Conservation (phyloP, 2,329 filamentous ascomycete genomes). For the Sarocladium kiliense region DNA sequence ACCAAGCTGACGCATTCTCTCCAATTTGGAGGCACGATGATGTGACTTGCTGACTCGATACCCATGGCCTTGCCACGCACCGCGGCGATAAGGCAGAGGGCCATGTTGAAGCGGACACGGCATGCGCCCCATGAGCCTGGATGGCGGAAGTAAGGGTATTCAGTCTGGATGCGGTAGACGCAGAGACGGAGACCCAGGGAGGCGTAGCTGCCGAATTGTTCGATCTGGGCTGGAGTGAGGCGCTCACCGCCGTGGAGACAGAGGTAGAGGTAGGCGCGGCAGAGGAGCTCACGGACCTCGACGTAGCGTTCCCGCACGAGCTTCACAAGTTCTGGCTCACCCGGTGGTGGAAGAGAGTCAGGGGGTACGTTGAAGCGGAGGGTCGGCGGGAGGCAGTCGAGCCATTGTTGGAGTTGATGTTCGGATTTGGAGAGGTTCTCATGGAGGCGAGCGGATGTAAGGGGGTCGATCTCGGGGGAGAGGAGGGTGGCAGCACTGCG, state of each 20-base stretch:
- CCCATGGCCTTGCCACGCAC: slow-evolving; percentile 12
- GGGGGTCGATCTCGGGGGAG: slow-evolving; percentile 69
- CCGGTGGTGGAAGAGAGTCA: slow-evolving; percentile 11
- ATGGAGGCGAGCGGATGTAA: slow-evolving; percentile 47
- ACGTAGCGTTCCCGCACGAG: slow-evolving; percentile 15
- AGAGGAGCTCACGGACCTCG: slow-evolving; percentile 14
- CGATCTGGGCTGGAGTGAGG: slow-evolving; percentile 12
- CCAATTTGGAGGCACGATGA: slow-evolving; percentile 13
- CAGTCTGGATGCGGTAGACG: slow-evolving; percentile 14
- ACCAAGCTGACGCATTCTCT: slow-evolving; percentile 13
- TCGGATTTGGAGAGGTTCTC: slow-evolving; percentile 63
- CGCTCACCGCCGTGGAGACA: slow-evolving; percentile 13
- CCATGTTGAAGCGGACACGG: slow-evolving; percentile 14
- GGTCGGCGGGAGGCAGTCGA: slow-evolving; percentile 64
- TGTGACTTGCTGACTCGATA: slow-evolving; percentile 9
- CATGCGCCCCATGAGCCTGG: slow-evolving; percentile 15
- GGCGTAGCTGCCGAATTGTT: slow-evolving; percentile 12
- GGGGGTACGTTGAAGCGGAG: slow-evolving; percentile 51
- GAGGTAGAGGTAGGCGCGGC: slow-evolving; percentile 13
- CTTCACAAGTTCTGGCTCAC: slow-evolving; percentile 14
- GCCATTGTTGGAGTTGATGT: slow-evolving; percentile 73
- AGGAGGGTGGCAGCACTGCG: slow-evolving; percentile 12
- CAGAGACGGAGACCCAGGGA: slow-evolving; percentile 12
- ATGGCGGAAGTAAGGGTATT: slow-evolving; percentile 14
- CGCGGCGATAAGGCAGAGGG: slow-evolving; percentile 13